A percentile compares a stretch with the other conserved stretches of the same genome.
Conservation (phyloP, 2,329 filamentous ascomycete genomes). For the Tolypocladium cylindrosporum region DNA sequence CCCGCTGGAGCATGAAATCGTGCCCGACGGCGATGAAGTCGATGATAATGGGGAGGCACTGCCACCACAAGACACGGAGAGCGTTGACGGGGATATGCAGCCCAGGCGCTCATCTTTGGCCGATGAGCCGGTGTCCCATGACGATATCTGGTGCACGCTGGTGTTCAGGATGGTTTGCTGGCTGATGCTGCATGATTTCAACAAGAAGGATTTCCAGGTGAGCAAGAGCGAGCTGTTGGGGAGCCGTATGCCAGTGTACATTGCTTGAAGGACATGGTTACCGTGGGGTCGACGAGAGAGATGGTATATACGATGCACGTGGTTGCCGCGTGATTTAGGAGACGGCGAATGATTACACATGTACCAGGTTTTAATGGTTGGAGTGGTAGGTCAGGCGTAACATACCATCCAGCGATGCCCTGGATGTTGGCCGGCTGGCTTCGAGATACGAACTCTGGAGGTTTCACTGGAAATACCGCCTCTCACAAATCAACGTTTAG, state of each 20-base stretch:
- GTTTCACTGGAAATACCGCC: background rate
- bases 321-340: background rate
- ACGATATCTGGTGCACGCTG: constrained; percentile 43
- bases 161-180: constrained; percentile 49
- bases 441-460: background rate
- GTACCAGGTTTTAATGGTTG: background rate
- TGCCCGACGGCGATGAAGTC: background rate
- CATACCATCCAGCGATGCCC: too few relatives aligned
- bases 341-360: background rate
- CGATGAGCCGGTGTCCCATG: constrained; percentile 16
- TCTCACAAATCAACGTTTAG: background rate
- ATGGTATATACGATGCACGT: background rate
- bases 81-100: background rate
- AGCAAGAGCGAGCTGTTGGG: constrained; percentile 43
- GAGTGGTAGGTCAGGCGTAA: background rate
- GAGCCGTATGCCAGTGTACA: constrained; percentile 46
- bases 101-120: constrained; percentile 9
- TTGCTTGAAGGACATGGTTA: constrained; percentile 21
- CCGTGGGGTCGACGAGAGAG: background rate
- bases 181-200: constrained; percentile 47
- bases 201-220: constrained; percentile 42
- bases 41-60: constrained; percentile 1
- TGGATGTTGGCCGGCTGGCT: background rate
- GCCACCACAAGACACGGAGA: background rate
- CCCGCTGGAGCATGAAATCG: background rate